Conservation (phyloP, 352 stramenopile species). For the Phytophthora constricta region DNA sequence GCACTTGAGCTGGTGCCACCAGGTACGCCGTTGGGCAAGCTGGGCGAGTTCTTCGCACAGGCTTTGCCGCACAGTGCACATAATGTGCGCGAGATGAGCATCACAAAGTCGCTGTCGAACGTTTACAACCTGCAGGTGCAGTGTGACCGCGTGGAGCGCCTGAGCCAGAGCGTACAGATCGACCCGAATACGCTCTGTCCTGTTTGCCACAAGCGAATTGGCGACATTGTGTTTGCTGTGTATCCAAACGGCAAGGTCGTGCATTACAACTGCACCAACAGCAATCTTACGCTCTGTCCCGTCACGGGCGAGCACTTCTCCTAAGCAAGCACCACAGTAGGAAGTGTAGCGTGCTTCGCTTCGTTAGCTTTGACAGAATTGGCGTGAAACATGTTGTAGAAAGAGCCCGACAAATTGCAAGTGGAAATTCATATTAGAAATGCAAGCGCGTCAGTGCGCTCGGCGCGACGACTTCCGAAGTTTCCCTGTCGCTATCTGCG, state of each 20-base stretch:
- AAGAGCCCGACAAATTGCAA: constrained; percentile 18
- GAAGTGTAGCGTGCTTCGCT: not conserved
- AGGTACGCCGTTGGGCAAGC: constrained; percentile 78
- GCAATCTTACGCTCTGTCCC: constrained; percentile 80
- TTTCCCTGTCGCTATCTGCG: constrained; percentile 18
- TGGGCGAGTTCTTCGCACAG: constrained; percentile 87
- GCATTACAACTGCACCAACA: constrained; percentile 91
- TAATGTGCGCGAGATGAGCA: constrained; percentile 82
- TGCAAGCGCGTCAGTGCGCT: constrained; percentile 21
- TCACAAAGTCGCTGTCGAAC: constrained; percentile 86
- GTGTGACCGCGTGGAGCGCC: constrained; percentile 82
- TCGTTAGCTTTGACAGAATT: constrained; percentile 26
- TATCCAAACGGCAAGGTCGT: constrained; percentile 88
- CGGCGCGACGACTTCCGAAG: constrained; percentile 20
- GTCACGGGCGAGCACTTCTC: constrained; percentile 85
- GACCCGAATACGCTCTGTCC: constrained; percentile 81
- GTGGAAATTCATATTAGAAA: constrained; percentile 39
- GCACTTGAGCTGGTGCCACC: constrained; percentile 74
- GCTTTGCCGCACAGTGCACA: constrained; percentile 80
- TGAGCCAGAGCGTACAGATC: constrained; percentile 83
- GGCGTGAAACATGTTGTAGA: constrained; percentile 37
- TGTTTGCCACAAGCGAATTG: constrained; percentile 88
- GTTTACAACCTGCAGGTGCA: constrained; percentile 92
- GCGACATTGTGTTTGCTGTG: constrained; percentile 88
- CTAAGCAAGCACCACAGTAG: constrained; percentile 27